Evolutionary conservation across 2,329 filamentous ascomycete species (phyloP), one percentile per base, ranked within the genome.

Genomic region (Orbilia quercus): DNA sequence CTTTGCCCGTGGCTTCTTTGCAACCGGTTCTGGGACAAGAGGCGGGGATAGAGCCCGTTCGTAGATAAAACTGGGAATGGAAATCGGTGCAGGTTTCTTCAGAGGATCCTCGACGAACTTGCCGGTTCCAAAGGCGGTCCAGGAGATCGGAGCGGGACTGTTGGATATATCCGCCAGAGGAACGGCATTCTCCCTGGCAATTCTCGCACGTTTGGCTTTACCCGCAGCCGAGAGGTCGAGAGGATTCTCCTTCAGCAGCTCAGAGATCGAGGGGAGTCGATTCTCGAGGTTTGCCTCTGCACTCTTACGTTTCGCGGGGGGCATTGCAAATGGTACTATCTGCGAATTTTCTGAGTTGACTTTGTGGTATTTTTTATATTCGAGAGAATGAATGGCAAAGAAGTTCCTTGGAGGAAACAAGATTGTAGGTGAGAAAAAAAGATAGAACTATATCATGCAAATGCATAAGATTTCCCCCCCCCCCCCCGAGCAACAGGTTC

Each of bases 401-500:
- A 23, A n/a, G 1, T 31, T 31, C 28, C 9, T 5, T 9, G 16
- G 25, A 12, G 34, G 45, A 58, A 36, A n/a, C 47, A 18, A 42
- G 14, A 42, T 1, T 12, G 6, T 16, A 58, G 20, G 2, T 23
- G 18, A 31, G 28, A 31, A 31, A 31, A 31, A 9, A 31, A 31
- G 9, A 31, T 31, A 31, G 28, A n/a, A n/a, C 38, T 31, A 54
- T 40, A n/a, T 47, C 14, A 14, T 38, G 60, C 38, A 64, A 38
- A 55, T 16, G 25, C 4, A 55, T 54, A 54, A 36, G 7, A 50
- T 7, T n/a, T n/a, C n/a, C n/a, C n/a, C n/a, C n/a, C n/a, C n/a
- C n/a, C n/a, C n/a, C n/a, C n/a, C 36, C 36, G 11, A 40, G 36
- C 5, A 40, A 12, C n/a, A 12, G 42, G 69, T 55, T 79, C 78